Evolutionary conservation across 192 early-diverging fungal species (phyloP).

Genomic region (Umbelopsis ramanniana): DNA sequence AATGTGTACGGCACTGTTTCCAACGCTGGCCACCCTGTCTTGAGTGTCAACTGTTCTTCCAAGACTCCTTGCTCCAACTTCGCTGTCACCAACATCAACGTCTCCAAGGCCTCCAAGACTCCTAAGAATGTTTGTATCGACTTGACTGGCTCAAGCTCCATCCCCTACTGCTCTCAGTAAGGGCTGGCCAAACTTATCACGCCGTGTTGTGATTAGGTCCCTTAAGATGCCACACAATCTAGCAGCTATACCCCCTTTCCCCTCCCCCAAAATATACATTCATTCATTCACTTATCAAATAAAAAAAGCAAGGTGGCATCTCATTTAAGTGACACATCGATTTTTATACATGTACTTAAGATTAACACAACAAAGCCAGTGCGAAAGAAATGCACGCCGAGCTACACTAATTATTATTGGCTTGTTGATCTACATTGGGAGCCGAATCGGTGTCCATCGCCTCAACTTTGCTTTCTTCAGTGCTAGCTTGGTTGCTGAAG

Average conservation of each 20-base stretch:
- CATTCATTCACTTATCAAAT: neutral
- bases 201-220: no score
- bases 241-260: neutral
- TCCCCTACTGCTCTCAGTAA: slow-evolving; percentile 21
- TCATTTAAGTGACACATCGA: neutral
- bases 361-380: no score
- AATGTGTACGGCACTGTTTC: slow-evolving; percentile 45
- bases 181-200: no score
- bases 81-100: slow-evolving; percentile 24
- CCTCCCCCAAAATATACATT: neutral
- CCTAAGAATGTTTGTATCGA: slow-evolving; percentile 30
- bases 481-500: neutral
- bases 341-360: neutral
- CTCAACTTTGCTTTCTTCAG: neutral
- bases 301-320: neutral
- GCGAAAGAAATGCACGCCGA: no score
- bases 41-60: slow-evolving; percentile 21
- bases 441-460: neutral
- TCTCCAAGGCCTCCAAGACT: slow-evolving; percentile 14
- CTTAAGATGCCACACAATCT: no score
- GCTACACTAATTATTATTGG: neutral
- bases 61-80: slow-evolving; percentile 24
- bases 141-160: slow-evolving; percentile 22
- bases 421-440: neutral
- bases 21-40: slow-evolving; percentile 10